Percentiles rank a stretch among this genome's conserved stretches.
These are phyloP conservation scores for Pseudocercospora musae DNA, from an alignment of 2,329 filamentous ascomycete genomes.

Conservation along the genomic window DNA sequence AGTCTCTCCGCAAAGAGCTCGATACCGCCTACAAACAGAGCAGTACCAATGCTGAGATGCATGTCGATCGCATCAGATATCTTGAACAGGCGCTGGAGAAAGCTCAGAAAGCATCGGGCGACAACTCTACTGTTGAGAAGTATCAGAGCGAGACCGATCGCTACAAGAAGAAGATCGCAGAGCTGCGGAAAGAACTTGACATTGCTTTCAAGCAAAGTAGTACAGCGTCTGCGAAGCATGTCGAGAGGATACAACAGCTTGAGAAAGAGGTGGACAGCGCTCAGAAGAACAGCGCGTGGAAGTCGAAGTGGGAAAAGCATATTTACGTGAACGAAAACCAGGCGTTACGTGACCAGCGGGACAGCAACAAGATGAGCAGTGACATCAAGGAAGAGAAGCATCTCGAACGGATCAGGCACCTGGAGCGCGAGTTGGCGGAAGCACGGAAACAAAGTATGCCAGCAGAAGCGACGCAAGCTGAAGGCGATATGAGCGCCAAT, in stretches of 20 bases:
- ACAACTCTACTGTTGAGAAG: constrained; percentile 8
- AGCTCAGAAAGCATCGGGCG: constrained; percentile 18
- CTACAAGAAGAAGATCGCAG: constrained; percentile 22
- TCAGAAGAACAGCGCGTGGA: constrained; percentile 4
- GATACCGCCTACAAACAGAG: constrained; percentile 32
- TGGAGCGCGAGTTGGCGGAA: constrained; percentile 18
- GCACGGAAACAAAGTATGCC: constrained; percentile 2
- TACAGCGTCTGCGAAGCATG: constrained; percentile 19
- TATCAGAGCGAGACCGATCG: constrained; percentile 19
- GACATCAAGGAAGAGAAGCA: constrained; percentile 19
- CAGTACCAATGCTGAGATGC: constrained; percentile 28
- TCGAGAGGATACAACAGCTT: constrained; percentile 21
- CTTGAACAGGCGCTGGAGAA: constrained; percentile 24
- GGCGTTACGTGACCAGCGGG: constrained; percentile 20
- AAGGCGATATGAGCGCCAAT: constrained; percentile 39
- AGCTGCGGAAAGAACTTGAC: constrained; percentile 24
- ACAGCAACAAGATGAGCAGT: constrained; percentile 23
- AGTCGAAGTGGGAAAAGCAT: constrained; percentile 10
- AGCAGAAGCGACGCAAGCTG: constrained; percentile 29
- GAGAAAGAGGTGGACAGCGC: constrained; percentile 22
- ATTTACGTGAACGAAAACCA: constrained; percentile 23
- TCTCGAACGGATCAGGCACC: constrained; percentile 18
- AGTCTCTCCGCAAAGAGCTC: constrained; percentile 24
- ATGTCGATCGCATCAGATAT: constrained; percentile 24
- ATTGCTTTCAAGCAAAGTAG: constrained; percentile 26